A percentile compares a stretch with the other conserved stretches of the same genome.
phyloP scores from a whole-genome alignment of 768 basidiomycete genomes.

The Mycena polygramma region DNA sequence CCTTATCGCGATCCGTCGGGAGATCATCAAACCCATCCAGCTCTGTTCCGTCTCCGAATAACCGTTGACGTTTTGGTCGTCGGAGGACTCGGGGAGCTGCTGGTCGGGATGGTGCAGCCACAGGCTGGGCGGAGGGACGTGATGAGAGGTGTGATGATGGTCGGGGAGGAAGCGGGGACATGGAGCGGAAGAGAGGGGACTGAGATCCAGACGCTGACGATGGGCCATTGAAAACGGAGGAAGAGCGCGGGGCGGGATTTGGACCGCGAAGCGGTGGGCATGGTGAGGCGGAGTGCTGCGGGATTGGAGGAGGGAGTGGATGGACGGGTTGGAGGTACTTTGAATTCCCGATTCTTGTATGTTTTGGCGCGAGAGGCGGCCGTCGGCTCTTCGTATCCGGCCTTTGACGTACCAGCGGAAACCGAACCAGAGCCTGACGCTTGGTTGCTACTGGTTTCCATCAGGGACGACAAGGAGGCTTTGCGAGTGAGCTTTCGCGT shows the following conservation, averaged over 20 bases:
- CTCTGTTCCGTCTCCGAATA: slow-evolving; percentile 91
- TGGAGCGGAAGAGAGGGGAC: slow-evolving; percentile 59
- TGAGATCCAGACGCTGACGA: slow-evolving; percentile 50
- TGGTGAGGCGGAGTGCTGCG: slow-evolving; percentile 83
- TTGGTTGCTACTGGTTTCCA: slow-evolving; percentile 71
- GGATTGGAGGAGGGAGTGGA: slow-evolving; percentile 86
- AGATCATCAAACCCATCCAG: slow-evolving; percentile 91
- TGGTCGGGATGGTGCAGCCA: slow-evolving; percentile 54
- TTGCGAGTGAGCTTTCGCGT: slow-evolving; percentile 78
- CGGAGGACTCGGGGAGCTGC: slow-evolving; percentile 76
- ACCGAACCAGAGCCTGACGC: slow-evolving; percentile 66
- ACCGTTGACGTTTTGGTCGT: slow-evolving; percentile 80
- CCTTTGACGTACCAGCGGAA: slow-evolving; percentile 54
- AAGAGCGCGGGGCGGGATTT: slow-evolving; percentile 82
- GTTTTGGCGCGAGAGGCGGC: slow-evolving; percentile 85
- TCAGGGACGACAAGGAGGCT: slow-evolving; percentile 82
- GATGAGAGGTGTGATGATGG: slow-evolving; percentile 70
- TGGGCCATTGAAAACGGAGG: slow-evolving; percentile 76
- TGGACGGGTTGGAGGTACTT: slow-evolving; percentile 81
- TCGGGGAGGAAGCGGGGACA: slow-evolving; percentile 70
- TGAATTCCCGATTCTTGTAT: slow-evolving; percentile 75
- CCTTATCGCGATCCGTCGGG: slow-evolving; percentile 86
- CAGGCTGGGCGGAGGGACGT: slow-evolving; percentile 48
- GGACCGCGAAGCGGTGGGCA: slow-evolving; percentile 85
- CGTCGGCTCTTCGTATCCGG: slow-evolving; percentile 83